Conservation (phyloP, 331 rosid genomes). For the Telfairia occidentalis region DNA sequence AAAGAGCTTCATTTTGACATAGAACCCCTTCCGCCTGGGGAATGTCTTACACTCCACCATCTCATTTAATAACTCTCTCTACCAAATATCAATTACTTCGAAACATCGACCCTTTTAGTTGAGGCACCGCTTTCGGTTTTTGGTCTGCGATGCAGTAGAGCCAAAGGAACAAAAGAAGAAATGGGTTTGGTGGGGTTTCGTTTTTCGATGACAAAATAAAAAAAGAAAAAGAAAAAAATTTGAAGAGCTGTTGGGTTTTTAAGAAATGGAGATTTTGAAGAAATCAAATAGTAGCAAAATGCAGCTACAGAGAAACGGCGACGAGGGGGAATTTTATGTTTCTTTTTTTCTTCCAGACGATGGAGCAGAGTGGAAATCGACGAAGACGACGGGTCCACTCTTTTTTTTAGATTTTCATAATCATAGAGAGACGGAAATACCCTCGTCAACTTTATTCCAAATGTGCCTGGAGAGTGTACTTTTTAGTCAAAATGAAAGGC, state of each 20-base stretch:
- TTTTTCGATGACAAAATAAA: conserved; percentile 20
- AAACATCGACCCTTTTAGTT: conserved; percentile 21
- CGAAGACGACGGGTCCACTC: conserved; percentile 3
- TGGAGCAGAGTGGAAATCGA: not conserved
- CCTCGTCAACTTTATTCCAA: not conserved
- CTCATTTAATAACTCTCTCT: conserved; percentile 21
- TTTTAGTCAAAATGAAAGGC: not conserved
- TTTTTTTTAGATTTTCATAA: not conserved
- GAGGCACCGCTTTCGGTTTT: conserved; percentile 45
- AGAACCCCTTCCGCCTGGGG: conserved; percentile 37
- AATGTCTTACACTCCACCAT: conserved; percentile 40
- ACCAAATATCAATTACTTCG: not conserved
- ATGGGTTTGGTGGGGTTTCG: conserved; percentile 46
- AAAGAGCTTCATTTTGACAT: conserved; percentile 63
- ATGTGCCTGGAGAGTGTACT: not conserved
- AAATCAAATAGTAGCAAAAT: not conserved
- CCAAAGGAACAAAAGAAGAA: conserved; percentile 39
- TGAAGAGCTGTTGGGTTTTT: not conserved
- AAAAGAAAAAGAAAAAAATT: not conserved
- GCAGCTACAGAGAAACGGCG: not conserved
- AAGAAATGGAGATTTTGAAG: not conserved
- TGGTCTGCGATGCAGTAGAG: conserved; percentile 56
- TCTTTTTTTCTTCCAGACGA: not conserved
- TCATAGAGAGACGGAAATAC: not conserved
- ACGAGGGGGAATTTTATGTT: not conserved